These are phyloP conservation scores for Bromus sterilis DNA, from an alignment of 176 grass and related monocot species.

Conservation along the genomic window DNA sequence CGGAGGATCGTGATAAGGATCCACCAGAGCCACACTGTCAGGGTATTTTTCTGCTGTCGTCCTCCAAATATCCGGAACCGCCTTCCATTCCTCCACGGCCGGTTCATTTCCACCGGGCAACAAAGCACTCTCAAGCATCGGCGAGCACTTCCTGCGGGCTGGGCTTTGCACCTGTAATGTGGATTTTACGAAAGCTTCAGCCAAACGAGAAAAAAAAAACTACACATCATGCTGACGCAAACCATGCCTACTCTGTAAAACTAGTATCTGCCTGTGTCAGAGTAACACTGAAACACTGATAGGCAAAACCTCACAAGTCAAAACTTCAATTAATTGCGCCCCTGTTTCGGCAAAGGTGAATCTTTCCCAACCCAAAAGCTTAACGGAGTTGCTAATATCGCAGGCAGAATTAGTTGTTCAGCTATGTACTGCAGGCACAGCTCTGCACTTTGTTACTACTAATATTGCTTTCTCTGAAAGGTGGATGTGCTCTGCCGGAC, in stretches of 20 bases:
- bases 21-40: conserved; percentile 61
- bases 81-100: conserved; percentile 47
- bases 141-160: conserved; percentile 28
- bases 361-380: too few species aligned
- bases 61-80: conserved; percentile 95
- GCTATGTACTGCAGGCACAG: too few species aligned
- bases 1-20: conserved; percentile 69
- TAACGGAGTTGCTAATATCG: too few species aligned
- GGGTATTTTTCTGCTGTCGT: conserved; percentile 58
- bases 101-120: conserved; percentile 25
- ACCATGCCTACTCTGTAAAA: too few species aligned
- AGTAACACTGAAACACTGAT: too few species aligned
- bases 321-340: too few species aligned
- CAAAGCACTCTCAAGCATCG: conserved; percentile 39
- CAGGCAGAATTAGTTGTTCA: too few species aligned
- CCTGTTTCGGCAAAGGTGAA: too few species aligned
- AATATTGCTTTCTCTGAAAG: background rate
- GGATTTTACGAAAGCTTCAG: background rate
- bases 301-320: too few species aligned
- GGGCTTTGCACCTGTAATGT: conserved; percentile 1
- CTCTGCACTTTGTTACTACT: background rate
- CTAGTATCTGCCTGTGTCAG: too few species aligned
- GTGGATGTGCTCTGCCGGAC: background rate
- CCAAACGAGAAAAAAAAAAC: background rate
- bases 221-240: too few species aligned